Evolutionary conservation across 257 asterid genomes (phyloP), one percentile per base, ranked within the genome.

Genomic region (Avicennia marina): DNA sequence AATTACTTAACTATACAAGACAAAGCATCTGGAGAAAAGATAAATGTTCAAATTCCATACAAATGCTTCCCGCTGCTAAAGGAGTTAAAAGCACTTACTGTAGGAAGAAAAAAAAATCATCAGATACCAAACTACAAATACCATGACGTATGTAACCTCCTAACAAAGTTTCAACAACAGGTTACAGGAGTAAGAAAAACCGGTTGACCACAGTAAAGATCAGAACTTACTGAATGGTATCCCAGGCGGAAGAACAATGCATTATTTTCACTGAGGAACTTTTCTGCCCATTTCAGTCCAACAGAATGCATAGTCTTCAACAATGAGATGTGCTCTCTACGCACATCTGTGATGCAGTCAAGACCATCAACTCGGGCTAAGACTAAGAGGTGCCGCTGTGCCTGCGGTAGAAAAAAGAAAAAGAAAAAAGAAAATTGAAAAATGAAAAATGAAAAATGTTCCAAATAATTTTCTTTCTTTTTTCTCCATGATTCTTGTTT

Each of bases 161-260:
- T n/a, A n/a, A n/a, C n/a, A n/a, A n/a, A n/a, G n/a, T n/a, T n/a
- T n/a, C n/a, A n/a, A 15, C 19, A 40, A 34, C 8, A 48, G 46
- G 10, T 9, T 21, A 50, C 39, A 45, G 53, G 4, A 6, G 43
- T 13, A 27, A 29, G 8, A 32, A 42, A 19, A 38, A 15, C 10
- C 0, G 52, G 22, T 2, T 3, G 2, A 20, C 6, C 10, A 58
- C 6, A 46, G 32, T 25, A 53, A 44, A 27, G 38, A 62, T 11
- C 48, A 60, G 24, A 62, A 68, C 81, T 71, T 68, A 88, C 98
- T 11, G 94, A 85, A 62, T 91, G 98, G 76, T 85, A 91, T 58
- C 98, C 98, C 47, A 91, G 86, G 59, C 97, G 97, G 74, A 88
- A 88, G 22, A 54, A 22, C 65, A 83, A 57, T 1, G 95, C 75